Percentiles rank a stretch among this genome's conserved stretches.
Evolutionary conservation across 2,329 filamentous ascomycete species (phyloP).

Genomic region (Colletotrichum sp.): DNA sequence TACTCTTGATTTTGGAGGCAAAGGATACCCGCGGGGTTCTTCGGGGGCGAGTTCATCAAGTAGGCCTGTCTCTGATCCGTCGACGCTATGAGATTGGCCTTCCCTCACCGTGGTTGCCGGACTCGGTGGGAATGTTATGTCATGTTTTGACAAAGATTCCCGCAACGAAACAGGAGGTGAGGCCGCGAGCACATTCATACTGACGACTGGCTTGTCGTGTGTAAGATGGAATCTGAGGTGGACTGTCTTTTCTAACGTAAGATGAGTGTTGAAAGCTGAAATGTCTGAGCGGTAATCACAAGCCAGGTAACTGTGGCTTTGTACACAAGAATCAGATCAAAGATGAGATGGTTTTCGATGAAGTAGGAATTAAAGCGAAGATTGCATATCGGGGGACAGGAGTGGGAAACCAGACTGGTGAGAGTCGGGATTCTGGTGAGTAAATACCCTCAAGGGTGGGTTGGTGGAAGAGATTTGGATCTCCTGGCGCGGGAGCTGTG

Average conservation of each 20-base stretch:
- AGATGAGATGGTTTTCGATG: background rate
- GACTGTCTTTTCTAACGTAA: background rate
- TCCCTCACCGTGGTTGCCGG: constrained; percentile 43
- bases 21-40: constrained; percentile 52
- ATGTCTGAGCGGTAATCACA: background rate
- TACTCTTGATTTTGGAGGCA: constrained; percentile 70
- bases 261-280: background rate
- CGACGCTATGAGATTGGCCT: constrained; percentile 39
- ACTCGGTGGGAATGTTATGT: constrained; percentile 38
- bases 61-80: constrained; percentile 21
- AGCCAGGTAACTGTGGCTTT: background rate
- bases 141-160: constrained; percentile 11
- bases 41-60: constrained; percentile 22
- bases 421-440: background rate
- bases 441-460: constrained; percentile 5
- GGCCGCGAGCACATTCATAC: background rate
- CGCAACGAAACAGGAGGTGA: background rate
- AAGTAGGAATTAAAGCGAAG: background rate
- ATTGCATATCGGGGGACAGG: background rate
- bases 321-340: background rate
- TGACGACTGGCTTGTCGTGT: background rate
- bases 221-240: background rate
- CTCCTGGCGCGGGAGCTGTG: constrained; percentile 11
- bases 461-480: constrained; percentile 7
- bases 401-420: background rate